Evolutionary conservation across 2,329 filamentous ascomycete species (phyloP).

Genomic region (Trichoderma arundinaceum): DNA sequence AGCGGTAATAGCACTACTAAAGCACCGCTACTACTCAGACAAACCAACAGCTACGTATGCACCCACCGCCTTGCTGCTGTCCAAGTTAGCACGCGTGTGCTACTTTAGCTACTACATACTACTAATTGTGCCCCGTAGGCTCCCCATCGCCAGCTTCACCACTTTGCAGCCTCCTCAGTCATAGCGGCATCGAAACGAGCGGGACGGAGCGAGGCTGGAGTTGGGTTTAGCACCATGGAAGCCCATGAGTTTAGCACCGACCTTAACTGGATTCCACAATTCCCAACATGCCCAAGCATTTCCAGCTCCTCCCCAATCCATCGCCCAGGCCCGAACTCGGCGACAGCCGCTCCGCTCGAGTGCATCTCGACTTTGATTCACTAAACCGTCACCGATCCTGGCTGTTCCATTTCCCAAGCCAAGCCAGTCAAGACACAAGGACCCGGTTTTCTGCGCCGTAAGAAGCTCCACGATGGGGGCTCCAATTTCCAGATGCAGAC

Average conservation of each 20-base stretch:
- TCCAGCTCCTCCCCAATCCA: background rate
- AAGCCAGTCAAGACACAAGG: conserved; percentile 18
- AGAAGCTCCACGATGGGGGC: conserved; percentile 24
- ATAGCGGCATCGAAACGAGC: background rate
- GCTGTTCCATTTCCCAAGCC: conserved; percentile 5
- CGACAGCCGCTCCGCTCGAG: conserved; percentile 21
- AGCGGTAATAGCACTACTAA: no score
- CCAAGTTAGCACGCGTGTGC: background rate
- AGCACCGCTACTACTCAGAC: no score
- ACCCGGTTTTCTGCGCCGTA: conserved; percentile 15
- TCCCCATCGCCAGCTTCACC: background rate
- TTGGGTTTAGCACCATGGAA: conserved; percentile 4
- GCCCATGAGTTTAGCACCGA: background rate
- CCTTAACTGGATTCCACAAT: background rate
- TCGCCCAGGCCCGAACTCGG: conserved; percentile 27
- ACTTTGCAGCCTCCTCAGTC: conserved; percentile 2
- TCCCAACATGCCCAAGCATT: background rate
- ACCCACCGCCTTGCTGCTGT: no score
- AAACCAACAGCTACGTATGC: no score
- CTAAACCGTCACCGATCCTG: conserved; percentile 27
- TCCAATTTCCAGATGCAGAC: conserved; percentile 28
- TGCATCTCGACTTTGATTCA: conserved; percentile 18
- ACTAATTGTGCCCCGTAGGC: background rate
- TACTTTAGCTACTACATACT: background rate
- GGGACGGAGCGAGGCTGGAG: conserved; percentile 1